A percentile compares a stretch with the other conserved stretches of the same genome.
These are phyloP conservation scores for Penicillium pancosmium DNA, from an alignment of 495 filamentous ascomycete species.

Conservation along the genomic window DNA sequence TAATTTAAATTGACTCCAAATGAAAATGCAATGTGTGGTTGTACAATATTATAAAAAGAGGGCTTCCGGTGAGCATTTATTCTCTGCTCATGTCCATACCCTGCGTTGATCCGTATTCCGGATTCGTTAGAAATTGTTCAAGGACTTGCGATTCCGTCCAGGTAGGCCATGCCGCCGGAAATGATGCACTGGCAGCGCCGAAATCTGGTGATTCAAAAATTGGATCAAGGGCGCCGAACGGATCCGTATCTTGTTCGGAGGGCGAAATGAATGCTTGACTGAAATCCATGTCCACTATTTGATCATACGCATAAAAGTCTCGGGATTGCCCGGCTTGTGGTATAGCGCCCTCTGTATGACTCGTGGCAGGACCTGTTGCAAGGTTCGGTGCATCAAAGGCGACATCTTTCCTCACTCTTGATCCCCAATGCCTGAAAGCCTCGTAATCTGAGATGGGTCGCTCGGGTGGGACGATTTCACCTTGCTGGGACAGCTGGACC, in stretches of 20 bases:
- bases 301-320: neutral
- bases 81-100: slow-evolving; percentile 2
- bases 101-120: slow-evolving; percentile 3
- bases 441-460: slow-evolving; percentile 25
- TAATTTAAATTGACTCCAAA: neutral
- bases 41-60: neutral
- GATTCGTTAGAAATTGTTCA: slow-evolving; percentile 25
- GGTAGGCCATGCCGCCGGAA: slow-evolving; percentile 25
- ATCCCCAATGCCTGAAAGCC: slow-evolving; percentile 33
- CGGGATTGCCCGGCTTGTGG: neutral
- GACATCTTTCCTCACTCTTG: slow-evolving; percentile 12
- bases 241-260: slow-evolving; percentile 6
- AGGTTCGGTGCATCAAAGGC: neutral
- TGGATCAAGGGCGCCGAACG: slow-evolving; percentile 17
- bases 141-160: slow-evolving; percentile 28
- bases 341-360: neutral
- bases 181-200: slow-evolving; percentile 15
- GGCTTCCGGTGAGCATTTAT: neutral
- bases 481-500: slow-evolving; percentile 1
- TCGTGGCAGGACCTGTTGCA: neutral
- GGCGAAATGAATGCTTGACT: neutral
- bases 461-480: neutral
- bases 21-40: neutral
- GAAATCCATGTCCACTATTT: neutral
- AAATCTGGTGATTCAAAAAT: slow-evolving; percentile 22